Evolutionary conservation across 2,329 filamentous ascomycete species (phyloP), one percentile per base, ranked within the genome.

Genomic region (Arthrobotrys sinensis): DNA sequence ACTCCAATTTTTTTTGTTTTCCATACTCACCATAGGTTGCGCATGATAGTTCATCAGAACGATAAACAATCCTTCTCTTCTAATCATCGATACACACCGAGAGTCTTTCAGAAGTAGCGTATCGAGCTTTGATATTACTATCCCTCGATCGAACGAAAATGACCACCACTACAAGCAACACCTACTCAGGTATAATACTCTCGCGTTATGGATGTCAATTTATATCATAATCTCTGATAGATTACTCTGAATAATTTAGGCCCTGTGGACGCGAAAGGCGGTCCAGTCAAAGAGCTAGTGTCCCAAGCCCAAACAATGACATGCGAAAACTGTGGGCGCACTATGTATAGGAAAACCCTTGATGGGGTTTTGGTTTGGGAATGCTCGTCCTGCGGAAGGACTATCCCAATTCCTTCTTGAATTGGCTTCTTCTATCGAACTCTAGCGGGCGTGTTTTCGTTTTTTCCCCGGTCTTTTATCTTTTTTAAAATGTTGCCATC

Each of bases 311-410:
- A 48, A 8, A 48, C 60, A 1, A 11, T 6, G 19, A 1, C 0
- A 2, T 64, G 60, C 24, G 1, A 3, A 5, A 64, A 64, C 34
- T 64, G 60, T n/a, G 43, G 43, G 2, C 12, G 60, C 11, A 36
- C 5, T 6, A 64, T 64, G 60, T 64, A 64, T 12, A 64, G 34
- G 24, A 46, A 48, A 10, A 48, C 19, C 1, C 34, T 64, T 3
- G 38, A 64, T 0, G 60, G 60, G 14, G 11, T 14, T 21, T 5
- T 46, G 4, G 12, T 48, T 0, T 64, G 55, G 55, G 55, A 60
- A 28, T 60, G 55, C 19, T 60, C 55, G 2, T 28, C 0, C 11
- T 60, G 55, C 36, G 16, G 8, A 11, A 28, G 11, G n/a, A 60
- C 55, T 10, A 14, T 1, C 10, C 10, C 36, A 2, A 12, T 19